phyloP scores from a whole-genome alignment of 345 rosid species.

The Punica granatum region DNA sequence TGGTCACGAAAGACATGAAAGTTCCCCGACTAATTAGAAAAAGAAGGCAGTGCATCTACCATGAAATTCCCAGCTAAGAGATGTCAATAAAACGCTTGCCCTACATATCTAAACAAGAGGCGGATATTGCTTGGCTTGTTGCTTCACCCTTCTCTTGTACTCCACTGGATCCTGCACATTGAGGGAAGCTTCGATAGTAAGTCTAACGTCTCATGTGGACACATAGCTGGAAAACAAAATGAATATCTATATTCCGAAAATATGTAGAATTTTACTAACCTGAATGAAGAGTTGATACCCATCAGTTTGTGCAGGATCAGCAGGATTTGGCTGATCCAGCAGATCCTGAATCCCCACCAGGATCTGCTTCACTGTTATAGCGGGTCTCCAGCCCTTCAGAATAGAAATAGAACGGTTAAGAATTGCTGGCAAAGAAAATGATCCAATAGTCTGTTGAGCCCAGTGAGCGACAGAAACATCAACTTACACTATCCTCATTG shows the following conservation, averaged over 20 bases:
- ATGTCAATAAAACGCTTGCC: background rate
- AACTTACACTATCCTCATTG: constrained; percentile 66
- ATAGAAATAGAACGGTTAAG: background rate
- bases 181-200: background rate
- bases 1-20: background rate
- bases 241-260: background rate
- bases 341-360: constrained; percentile 76
- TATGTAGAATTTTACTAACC: constrained; percentile 23
- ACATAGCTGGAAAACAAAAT: background rate
- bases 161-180: constrained; percentile 53
- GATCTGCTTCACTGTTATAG: constrained; percentile 79
- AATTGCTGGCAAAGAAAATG: background rate
- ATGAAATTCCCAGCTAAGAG: background rate
- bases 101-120: constrained; percentile 27
- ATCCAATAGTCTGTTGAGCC: background rate
- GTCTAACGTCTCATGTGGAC: background rate
- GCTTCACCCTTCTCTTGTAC: constrained; percentile 78
- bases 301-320: constrained; percentile 76
- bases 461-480: background rate
- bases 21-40: background rate
- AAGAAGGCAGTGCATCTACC: background rate
- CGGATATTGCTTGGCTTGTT: constrained; percentile 81
- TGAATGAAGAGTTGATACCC: constrained; percentile 77
- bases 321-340: constrained; percentile 74
- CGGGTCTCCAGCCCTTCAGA: constrained; percentile 84